Evolutionary conservation across 2,329 filamentous ascomycete genomes (phyloP).

Genomic region (Diaporthe vexans): DNA sequence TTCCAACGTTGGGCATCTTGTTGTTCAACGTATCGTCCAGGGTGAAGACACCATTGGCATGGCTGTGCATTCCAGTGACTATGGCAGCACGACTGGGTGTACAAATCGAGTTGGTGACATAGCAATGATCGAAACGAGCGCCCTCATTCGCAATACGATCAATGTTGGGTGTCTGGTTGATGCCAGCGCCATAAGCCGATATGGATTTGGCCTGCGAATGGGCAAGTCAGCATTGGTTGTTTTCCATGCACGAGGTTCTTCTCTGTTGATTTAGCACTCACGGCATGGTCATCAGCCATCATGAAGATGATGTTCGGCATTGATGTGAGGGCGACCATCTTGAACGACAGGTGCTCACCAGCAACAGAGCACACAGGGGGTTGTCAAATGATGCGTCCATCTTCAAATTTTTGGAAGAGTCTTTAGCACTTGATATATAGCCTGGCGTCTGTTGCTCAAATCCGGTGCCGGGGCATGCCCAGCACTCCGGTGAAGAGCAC

Average conservation of each 20-base stretch:
- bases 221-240: not conserved
- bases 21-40: slow-evolving; percentile 64
- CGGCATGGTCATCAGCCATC: slow-evolving; percentile 19
- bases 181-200: slow-evolving; percentile 62
- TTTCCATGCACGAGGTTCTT: too few species aligned
- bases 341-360: not conserved
- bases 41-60: slow-evolving; percentile 66
- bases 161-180: slow-evolving; percentile 66
- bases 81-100: slow-evolving; percentile 66
- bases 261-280: not conserved
- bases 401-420: not conserved
- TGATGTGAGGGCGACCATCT: slow-evolving; percentile 21
- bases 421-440: not conserved
- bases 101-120: slow-evolving; percentile 67
- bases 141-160: slow-evolving; percentile 64
- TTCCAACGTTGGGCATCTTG: slow-evolving; percentile 64
- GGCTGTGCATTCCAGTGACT: slow-evolving; percentile 64
- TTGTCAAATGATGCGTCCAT: not conserved
- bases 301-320: slow-evolving; percentile 25
- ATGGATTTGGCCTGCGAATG: slow-evolving; percentile 57
- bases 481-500: not conserved
- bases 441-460: not conserved
- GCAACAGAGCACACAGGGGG: not conserved
- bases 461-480: not conserved
- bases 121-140: slow-evolving; percentile 66